These are phyloP conservation scores for Gleditsia sinensis DNA, from an alignment of 306 rosid species.

Conservation along the genomic window DNA sequence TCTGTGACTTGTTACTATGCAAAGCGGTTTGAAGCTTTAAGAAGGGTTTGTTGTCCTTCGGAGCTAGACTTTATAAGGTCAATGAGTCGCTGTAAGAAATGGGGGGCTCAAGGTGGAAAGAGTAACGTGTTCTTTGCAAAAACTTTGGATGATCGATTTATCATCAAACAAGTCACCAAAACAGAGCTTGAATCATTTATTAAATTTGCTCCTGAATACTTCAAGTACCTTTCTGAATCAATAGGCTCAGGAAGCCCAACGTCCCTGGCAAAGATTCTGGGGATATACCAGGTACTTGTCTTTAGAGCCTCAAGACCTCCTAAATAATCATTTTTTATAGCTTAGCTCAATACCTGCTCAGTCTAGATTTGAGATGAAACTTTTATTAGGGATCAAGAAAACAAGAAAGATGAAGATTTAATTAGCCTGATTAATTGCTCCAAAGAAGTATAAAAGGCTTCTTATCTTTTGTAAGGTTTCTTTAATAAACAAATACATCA, in stretches of 20 bases:
- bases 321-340: neutral
- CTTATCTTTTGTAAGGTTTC: neutral
- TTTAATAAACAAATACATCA: neutral
- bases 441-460: neutral
- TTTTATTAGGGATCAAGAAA: neutral
- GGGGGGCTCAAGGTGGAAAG: conserved; percentile 99
- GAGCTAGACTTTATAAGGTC: conserved; percentile 88
- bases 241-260: conserved; percentile 78
- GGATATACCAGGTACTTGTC: conserved; percentile 88
- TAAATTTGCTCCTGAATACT: conserved; percentile 82
- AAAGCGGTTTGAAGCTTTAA: conserved; percentile 79
- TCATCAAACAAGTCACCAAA: conserved; percentile 89
- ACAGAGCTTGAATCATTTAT: conserved; percentile 93
- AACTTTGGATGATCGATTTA: conserved; percentile 89
- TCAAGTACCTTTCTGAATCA: conserved; percentile 84
- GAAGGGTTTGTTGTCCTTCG: conserved; percentile 87
- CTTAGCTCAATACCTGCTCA: neutral
- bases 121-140: conserved; percentile 97
- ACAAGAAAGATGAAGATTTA: neutral
- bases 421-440: neutral
- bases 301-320: conserved; percentile 28
- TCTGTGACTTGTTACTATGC: conserved; percentile 81
- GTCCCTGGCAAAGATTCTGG: conserved; percentile 94
- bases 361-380: neutral
- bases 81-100: conserved; percentile 90